These are phyloP conservation scores for Wolfiporia cocos DNA, from an alignment of 1,284 basidiomycete genomes.

Conservation along the genomic window DNA sequence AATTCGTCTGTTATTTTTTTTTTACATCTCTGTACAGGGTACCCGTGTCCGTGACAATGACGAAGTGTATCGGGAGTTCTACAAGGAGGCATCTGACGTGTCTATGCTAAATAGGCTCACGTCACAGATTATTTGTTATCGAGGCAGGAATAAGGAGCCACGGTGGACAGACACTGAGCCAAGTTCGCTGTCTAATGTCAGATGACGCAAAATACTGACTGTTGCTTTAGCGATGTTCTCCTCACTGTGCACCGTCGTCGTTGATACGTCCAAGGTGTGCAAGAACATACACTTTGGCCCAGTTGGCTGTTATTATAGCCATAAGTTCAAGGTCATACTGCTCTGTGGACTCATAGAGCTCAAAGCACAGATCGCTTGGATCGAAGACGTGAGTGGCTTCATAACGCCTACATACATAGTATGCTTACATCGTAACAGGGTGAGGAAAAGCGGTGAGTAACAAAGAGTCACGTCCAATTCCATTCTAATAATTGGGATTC, in stretches of 20 bases:
- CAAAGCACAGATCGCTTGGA: slow-evolving; percentile 41
- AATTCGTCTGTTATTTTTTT: too few species aligned
- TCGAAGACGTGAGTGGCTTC: slow-evolving; percentile 25
- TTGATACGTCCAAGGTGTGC: slow-evolving; percentile 33
- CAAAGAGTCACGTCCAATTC: too few species aligned
- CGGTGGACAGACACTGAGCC: slow-evolving; percentile 1
- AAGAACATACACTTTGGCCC: slow-evolving; percentile 11
- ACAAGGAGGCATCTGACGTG: not conserved
- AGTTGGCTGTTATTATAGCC: slow-evolving; percentile 29
- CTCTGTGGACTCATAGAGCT: slow-evolving; percentile 43
- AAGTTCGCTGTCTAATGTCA: too few species aligned
- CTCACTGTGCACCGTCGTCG: slow-evolving; percentile 36
- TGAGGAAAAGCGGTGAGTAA: slow-evolving; percentile 13
- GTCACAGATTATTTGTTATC: not conserved
- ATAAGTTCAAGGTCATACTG: slow-evolving; percentile 40
- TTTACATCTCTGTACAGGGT: too few species aligned
- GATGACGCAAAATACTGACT: not conserved
- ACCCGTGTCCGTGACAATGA: not conserved
- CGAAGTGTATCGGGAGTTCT: not conserved
- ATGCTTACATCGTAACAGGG: slow-evolving; percentile 10
- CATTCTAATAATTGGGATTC: not conserved
- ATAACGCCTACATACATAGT: too few species aligned
- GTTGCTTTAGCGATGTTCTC: slow-evolving; percentile 32
- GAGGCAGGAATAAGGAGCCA: not conserved
- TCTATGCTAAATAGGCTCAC: not conserved